phyloP scores from a whole-genome alignment of 2,329 filamentous ascomycete species.

The Talaromyces funiculosus region DNA sequence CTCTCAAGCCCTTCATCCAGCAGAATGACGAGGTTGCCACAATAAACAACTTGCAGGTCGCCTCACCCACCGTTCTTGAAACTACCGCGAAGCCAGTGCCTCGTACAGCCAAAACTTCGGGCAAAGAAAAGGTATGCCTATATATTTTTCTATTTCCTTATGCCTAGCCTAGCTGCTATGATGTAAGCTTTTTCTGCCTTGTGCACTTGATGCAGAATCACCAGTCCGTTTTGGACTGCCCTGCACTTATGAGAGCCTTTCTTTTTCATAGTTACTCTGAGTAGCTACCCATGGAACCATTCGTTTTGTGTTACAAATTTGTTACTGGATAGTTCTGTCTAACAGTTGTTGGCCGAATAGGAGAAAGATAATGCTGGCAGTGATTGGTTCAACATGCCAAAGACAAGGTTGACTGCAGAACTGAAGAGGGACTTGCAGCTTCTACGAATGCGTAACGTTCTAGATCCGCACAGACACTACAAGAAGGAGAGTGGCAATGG shows the following conservation, averaged over 20 bases:
- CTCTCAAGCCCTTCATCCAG: constrained; percentile 51
- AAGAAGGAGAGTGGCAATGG: constrained; percentile 74
- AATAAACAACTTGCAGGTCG: constrained; percentile 48
- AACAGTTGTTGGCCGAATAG: constrained; percentile 16
- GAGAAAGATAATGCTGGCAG: constrained; percentile 66
- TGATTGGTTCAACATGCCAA: constrained; percentile 82
- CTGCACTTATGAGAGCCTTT: constrained; percentile 63
- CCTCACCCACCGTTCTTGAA: constrained; percentile 27
- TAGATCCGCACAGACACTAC: constrained; percentile 86
- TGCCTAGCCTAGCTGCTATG: constrained; percentile 46
- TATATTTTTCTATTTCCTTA: constrained; percentile 11
- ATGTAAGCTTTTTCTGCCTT: constrained; percentile 69
- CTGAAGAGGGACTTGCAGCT: constrained; percentile 86
- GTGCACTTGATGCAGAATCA: constrained; percentile 64
- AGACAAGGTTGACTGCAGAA: constrained; percentile 75
- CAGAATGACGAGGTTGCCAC: constrained; percentile 49
- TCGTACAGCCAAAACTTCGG: neutral
- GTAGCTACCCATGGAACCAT: constrained; percentile 17
- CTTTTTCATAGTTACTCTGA: constrained; percentile 71
- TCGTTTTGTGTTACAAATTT: constrained; percentile 8
- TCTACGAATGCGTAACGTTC: constrained; percentile 77
- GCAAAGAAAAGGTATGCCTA: constrained; percentile 5
- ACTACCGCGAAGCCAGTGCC: neutral
- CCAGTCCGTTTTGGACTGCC: constrained; percentile 73
- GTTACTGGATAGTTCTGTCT: constrained; percentile 28